These are phyloP conservation scores for Russula olivacea DNA, from an alignment of 768 basidiomycete genomes.

Conservation along the genomic window DNA sequence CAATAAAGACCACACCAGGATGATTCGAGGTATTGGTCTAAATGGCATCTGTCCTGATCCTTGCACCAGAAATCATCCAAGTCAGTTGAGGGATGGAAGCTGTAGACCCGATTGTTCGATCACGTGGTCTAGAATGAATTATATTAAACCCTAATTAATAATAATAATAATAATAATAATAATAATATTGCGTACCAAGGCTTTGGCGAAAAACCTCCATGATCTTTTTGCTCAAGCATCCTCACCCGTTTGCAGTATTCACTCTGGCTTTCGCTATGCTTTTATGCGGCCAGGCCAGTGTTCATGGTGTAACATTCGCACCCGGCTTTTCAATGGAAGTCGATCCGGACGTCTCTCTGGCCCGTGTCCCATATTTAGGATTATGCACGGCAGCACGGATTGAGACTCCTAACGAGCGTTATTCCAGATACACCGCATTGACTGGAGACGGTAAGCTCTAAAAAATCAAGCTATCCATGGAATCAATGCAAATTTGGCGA, in stretches of 20 bases:
- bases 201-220: not conserved
- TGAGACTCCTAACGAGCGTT: not conserved
- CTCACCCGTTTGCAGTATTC: not conserved
- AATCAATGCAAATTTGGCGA: not conserved
- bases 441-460: not conserved
- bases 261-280: not conserved
- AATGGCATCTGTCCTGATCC: not conserved
- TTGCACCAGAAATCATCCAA: not conserved
- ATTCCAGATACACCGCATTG: not conserved
- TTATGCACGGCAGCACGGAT: not conserved
- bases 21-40: not conserved
- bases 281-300: not conserved
- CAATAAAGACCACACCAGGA: not conserved
- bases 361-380: constrained; percentile 4
- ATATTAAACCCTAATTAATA: no score
- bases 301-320: not conserved
- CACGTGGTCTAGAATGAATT: not conserved
- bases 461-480: not conserved
- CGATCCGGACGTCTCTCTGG: not conserved
- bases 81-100: not conserved
- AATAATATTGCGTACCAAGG: not conserved
- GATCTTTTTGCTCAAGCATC: not conserved
- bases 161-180: no score
- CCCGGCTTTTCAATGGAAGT: not conserved
- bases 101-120: not conserved